A percentile compares a stretch with the other conserved stretches of the same genome.
Conservation (phyloP, 2,329 filamentous ascomycete species). For the Alternaria sp. region DNA sequence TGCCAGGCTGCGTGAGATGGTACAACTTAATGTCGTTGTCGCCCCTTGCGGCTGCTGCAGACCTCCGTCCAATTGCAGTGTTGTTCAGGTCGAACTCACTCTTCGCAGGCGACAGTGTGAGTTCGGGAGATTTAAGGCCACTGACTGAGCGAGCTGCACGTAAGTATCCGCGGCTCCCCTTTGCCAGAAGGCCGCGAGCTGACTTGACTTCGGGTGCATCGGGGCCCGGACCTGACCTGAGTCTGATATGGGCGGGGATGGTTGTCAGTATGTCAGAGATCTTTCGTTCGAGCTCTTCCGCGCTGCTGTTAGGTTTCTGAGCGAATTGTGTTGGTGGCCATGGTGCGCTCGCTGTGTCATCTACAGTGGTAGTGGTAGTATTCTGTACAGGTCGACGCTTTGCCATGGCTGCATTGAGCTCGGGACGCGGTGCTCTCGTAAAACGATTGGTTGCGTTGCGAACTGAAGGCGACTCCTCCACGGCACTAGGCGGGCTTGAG, state of each 20-base stretch:
- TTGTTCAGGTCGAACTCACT: conserved; percentile 42
- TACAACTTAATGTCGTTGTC: conserved; percentile 84
- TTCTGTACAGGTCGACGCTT: conserved; percentile 49
- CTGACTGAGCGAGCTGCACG: conserved; percentile 46
- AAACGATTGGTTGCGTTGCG: conserved; percentile 40
- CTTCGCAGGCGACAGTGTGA: conserved; percentile 51
- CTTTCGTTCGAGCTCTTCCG: conserved; percentile 77
- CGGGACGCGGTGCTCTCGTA: conserved; percentile 46
- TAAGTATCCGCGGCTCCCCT: conserved; percentile 44
- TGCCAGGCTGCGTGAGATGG: conserved; percentile 83
- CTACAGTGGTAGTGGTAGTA: conserved; percentile 51
- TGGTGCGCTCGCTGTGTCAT: conserved; percentile 31
- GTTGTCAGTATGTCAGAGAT: conserved; percentile 80
- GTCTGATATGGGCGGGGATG: conserved; percentile 80
- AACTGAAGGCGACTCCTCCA: conserved; percentile 51
- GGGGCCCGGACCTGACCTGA: conserved; percentile 59
- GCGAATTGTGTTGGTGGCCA: conserved; percentile 51
- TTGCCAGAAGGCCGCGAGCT: conserved; percentile 37
- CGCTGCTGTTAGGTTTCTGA: conserved; percentile 38
- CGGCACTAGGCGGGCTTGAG: conserved; percentile 42
- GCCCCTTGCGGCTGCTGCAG: conserved; percentile 33
- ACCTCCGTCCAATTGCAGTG: conserved; percentile 40
- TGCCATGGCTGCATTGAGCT: conserved; percentile 55
- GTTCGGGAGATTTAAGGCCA: conserved; percentile 47
- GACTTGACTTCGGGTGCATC: conserved; percentile 44